Base-by-base conservation (phyloP, 1,139 yeast genomes). In the Blastobotrys aristatus region DNA sequence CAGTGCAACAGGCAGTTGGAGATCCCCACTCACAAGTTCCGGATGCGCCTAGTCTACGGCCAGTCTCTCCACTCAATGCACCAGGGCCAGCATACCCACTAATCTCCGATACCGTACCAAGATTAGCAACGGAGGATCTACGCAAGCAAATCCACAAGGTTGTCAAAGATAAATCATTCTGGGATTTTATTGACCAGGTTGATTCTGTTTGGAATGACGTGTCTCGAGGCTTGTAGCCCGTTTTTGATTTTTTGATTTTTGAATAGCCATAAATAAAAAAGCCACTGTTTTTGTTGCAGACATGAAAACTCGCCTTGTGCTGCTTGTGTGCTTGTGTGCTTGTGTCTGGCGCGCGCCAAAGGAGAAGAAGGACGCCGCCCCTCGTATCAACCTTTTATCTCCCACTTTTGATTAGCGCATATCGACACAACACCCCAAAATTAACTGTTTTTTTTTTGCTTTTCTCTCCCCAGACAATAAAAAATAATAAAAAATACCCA, bases 101-200 rank as follows among this genome's bases (percentile, higher is more conserved):
- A 21, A 20, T 36, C 27, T 6, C 30, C 6, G 4, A 5, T 17
- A 8, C 24, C 11, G 16, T 17, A n/a, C 43, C 36, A 2, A n/a
- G 30, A 14, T n/a, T 40, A 13, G 10, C 43, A 3, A 29, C 37
- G 4, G 13, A 7, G n/a, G 37, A 40, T 29, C 43, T 40, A 7
- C 10, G 22, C 18, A 29, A 33, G 7, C 39, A 41, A 8, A 33
- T 41, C 24, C 14, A 14, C n/a, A 22, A 41, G 17, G 24, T 41
- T 16, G 6, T 33, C 11, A 22, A 27, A 14, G 38, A 26, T 16
- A 21, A 35, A 13, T 6, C 33, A n/a, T 42, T 42, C 24, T 33
- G 40, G 45, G 24, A 35, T 16, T 42, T 42, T 24, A 40, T 40
- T 7, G 37, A 40, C 14, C 18, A 40, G 16, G 38, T 40, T 11